Conservation (phyloP, 352 stramenopile species). For the Phytophthora cactorum region DNA sequence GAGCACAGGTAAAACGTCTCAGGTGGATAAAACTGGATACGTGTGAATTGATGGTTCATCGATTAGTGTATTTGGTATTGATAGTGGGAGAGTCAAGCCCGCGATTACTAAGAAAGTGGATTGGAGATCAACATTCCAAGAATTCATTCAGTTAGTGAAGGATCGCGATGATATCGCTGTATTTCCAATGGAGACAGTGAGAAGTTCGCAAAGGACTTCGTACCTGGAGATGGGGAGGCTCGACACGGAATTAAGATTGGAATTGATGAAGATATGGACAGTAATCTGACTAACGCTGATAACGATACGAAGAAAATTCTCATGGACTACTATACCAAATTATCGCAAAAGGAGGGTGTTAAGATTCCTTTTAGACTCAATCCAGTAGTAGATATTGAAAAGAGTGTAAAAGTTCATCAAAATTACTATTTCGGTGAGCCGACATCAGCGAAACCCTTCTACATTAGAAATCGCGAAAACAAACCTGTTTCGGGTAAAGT, state of each 20-base stretch:
- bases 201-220: conserved; percentile 13
- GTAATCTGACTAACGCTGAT: conserved; percentile 16
- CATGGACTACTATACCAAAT: conserved; percentile 23
- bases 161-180: conserved; percentile 11
- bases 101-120: conserved; percentile 19
- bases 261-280: conserved; percentile 23
- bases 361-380: conserved; percentile 23
- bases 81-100: conserved; percentile 7
- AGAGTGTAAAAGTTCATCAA: conserved; percentile 16
- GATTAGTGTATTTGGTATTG: conserved; percentile 17
- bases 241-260: too few relatives aligned
- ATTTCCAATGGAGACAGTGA: too few relatives aligned
- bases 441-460: conserved; percentile 18
- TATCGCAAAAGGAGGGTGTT: conserved; percentile 17
- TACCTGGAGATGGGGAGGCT: conserved; percentile 6
- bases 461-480: conserved; percentile 22
- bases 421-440: conserved; percentile 30
- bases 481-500: conserved; percentile 23
- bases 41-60: too few relatives aligned
- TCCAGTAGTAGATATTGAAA: conserved; percentile 17
- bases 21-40: too few relatives aligned
- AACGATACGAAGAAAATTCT: conserved; percentile 31
- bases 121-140: too few relatives aligned
- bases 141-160: conserved; percentile 23
- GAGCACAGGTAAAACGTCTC: too few relatives aligned